Evolutionary conservation across 805 yeast species (phyloP).

Genomic region (Candida vaughaniae): DNA sequence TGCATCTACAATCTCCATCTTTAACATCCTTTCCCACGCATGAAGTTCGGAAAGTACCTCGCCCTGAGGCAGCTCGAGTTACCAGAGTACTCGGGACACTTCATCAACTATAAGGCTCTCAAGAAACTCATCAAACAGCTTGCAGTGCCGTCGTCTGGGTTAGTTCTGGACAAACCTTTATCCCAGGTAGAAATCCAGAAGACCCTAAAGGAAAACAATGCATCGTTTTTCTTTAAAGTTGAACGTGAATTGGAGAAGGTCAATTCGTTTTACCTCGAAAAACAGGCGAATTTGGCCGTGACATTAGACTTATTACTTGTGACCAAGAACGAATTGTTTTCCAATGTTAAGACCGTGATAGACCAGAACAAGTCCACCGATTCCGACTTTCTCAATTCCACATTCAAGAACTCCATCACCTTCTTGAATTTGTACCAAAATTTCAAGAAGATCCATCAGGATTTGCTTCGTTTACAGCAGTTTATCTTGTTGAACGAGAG

Average conservation of each 20-base stretch:
- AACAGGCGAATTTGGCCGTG: constrained; percentile 82
- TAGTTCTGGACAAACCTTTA: constrained; percentile 12
- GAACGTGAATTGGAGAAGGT: constrained; percentile 96
- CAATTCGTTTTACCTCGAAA: constrained; percentile 85
- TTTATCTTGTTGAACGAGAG: constrained; percentile 93
- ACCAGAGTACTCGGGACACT: constrained; percentile 92
- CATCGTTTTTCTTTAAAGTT: constrained; percentile 81
- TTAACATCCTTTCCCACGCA: no score
- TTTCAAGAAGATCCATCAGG: constrained; percentile 84
- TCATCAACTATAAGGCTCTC: constrained; percentile 90
- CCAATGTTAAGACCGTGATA: constrained; percentile 15
- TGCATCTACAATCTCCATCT: background rate
- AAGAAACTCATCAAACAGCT: constrained; percentile 88
- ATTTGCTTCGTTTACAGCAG: constrained; percentile 84
- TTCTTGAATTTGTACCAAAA: constrained; percentile 84
- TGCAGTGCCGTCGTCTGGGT: constrained; percentile 42
- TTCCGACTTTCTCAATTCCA: constrained; percentile 19
- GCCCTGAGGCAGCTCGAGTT: constrained; percentile 92
- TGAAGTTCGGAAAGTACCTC: constrained; percentile 94
- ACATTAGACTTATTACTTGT: constrained; percentile 73
- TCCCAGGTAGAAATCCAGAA: constrained; percentile 36
- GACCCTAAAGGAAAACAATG: constrained; percentile 80
- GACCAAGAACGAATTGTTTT: constrained; percentile 58
- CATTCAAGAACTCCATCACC: constrained; percentile 68
- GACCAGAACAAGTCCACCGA: constrained; percentile 9